Conservation (phyloP, 2,329 filamentous ascomycete genomes). For the Bipolaris bicolor region DNA sequence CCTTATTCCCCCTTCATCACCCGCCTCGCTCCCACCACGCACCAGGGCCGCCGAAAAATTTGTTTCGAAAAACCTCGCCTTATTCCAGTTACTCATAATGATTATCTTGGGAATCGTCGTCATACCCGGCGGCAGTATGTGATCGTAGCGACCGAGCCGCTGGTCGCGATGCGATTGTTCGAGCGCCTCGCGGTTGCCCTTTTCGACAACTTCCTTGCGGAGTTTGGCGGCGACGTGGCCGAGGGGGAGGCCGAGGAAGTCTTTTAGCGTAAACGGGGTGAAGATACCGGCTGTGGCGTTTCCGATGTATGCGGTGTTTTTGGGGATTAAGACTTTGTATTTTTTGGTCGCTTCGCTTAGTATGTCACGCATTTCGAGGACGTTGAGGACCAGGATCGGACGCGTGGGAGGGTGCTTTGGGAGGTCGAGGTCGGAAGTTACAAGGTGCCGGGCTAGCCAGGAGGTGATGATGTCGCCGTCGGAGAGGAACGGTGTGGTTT, state of each 20-base stretch:
- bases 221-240: slow-evolving; percentile 31
- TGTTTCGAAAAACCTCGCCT: slow-evolving; percentile 23
- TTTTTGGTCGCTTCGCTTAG: slow-evolving; percentile 10
- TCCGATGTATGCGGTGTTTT: slow-evolving; percentile 21
- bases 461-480: slow-evolving; percentile 28
- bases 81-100: slow-evolving; percentile 24
- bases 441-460: slow-evolving; percentile 20
- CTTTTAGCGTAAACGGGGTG: slow-evolving; percentile 16
- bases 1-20: not conserved
- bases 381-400: slow-evolving; percentile 32
- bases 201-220: slow-evolving; percentile 26
- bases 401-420: slow-evolving; percentile 3
- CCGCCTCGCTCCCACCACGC: too few species aligned
- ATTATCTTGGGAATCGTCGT: slow-evolving; percentile 9
- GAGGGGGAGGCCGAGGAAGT: slow-evolving; percentile 24
- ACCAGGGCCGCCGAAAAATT: slow-evolving; percentile 24
- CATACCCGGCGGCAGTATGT: not conserved
- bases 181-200: slow-evolving; percentile 25
- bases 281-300: slow-evolving; percentile 17
- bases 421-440: slow-evolving; percentile 13
- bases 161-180: slow-evolving; percentile 14
- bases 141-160: not conserved
- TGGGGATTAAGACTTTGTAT: slow-evolving; percentile 19
- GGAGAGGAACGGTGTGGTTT: slow-evolving; percentile 26
- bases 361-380: slow-evolving; percentile 32